These are phyloP conservation scores for Ganoderma sinense DNA, from an alignment of 1,284 basidiomycete species.

Conservation along the genomic window DNA sequence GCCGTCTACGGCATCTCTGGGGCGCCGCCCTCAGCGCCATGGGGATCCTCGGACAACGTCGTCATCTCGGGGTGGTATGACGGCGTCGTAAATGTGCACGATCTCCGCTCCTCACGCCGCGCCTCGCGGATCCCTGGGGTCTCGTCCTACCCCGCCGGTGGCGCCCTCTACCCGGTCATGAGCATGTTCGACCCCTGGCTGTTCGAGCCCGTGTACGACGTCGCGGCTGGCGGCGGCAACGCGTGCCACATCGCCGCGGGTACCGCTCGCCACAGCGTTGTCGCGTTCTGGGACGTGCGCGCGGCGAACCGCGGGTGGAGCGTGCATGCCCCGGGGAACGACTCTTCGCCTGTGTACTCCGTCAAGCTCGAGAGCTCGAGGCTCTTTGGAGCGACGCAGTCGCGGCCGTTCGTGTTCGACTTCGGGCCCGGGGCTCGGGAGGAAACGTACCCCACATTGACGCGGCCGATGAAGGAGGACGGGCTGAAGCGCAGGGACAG, in stretches of 20 bases:
- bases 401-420: constrained; percentile 77
- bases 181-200: constrained; percentile 70
- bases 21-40: constrained; percentile 65
- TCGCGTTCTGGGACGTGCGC: constrained; percentile 82
- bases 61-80: constrained; percentile 85
- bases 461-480: constrained; percentile 42
- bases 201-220: constrained; percentile 74
- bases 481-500: constrained; percentile 49
- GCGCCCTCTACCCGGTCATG: constrained; percentile 60
- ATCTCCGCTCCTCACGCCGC: constrained; percentile 61
- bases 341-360: constrained; percentile 76
- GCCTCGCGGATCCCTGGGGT: constrained; percentile 28
- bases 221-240: constrained; percentile 74
- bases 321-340: constrained; percentile 78
- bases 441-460: constrained; percentile 63
- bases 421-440: constrained; percentile 69
- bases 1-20: constrained; percentile 74
- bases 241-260: constrained; percentile 73
- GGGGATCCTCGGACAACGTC: constrained; percentile 74
- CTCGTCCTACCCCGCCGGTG: constrained; percentile 27
- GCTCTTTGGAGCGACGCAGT: constrained; percentile 77
- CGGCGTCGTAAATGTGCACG: constrained; percentile 72
- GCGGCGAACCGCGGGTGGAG: constrained; percentile 68
- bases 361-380: constrained; percentile 75
- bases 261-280: constrained; percentile 73